These are phyloP conservation scores for Acaromyces ingoldii DNA, from an alignment of 1,284 basidiomycete species.

Conservation along the genomic window DNA sequence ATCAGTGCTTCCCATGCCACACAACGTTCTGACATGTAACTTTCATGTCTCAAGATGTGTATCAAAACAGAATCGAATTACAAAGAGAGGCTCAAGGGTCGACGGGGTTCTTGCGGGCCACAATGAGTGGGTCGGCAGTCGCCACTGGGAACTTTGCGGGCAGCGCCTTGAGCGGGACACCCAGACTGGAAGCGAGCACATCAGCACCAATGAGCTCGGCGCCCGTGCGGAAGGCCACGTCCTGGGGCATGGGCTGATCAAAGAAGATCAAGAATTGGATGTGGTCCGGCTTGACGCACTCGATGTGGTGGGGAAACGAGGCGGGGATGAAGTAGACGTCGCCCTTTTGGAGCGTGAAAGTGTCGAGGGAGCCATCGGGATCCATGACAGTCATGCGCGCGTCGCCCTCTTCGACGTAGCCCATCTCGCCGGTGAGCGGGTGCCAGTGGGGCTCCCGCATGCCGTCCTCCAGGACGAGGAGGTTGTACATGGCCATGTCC, in stretches of 20 bases:
- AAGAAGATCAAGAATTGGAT: constrained; percentile 3
- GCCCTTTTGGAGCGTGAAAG: not conserved
- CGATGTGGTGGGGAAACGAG: not conserved
- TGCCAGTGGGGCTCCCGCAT: not conserved
- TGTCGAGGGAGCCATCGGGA: not conserved
- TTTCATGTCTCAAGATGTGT: too few relatives aligned
- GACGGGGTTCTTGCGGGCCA: not conserved
- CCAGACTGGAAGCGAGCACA: not conserved
- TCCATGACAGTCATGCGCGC: constrained; percentile 1
- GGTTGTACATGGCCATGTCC: not conserved
- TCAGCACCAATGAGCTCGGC: not conserved
- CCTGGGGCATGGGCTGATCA: not conserved
- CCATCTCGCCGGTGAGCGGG: not conserved
- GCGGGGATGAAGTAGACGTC: constrained; percentile 2
- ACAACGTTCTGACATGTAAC: too few relatives aligned
- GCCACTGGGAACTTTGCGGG: not conserved
- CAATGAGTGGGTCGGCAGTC: not conserved
- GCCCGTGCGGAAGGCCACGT: not conserved
- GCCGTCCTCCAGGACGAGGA: not conserved
- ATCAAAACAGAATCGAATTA: too few relatives aligned
- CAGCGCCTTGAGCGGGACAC: not conserved
- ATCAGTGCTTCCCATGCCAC: too few relatives aligned
- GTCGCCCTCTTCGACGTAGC: not conserved
- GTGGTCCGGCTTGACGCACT: not conserved
- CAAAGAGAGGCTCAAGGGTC: too few relatives aligned